Conservation (phyloP, 1,284 basidiomycete species). For the Schizophyllum amplum region DNA sequence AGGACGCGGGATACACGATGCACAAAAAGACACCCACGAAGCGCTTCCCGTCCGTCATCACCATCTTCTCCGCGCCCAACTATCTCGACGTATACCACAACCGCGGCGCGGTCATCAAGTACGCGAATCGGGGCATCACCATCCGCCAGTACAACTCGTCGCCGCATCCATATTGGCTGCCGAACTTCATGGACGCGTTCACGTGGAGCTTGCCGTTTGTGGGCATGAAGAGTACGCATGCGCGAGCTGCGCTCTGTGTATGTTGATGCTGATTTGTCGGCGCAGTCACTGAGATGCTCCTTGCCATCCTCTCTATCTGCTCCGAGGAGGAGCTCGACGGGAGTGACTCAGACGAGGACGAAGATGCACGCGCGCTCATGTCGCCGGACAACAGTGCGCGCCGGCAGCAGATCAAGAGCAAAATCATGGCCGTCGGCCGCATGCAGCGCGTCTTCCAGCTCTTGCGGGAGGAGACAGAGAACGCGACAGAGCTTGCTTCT, state of each 20-base stretch:
- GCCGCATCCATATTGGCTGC: constrained; percentile 87
- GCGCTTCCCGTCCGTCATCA: constrained; percentile 76
- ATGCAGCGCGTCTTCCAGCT: constrained; percentile 91
- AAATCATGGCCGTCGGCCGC: constrained; percentile 88
- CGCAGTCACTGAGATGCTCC: constrained; percentile 91
- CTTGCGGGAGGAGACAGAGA: constrained; percentile 90
- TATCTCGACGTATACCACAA: constrained; percentile 87
- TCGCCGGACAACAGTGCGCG: constrained; percentile 20
- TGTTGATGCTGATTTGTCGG: neutral
- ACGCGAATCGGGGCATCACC: constrained; percentile 97
- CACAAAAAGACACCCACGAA: constrained; percentile 31
- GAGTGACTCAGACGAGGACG: constrained; percentile 36
- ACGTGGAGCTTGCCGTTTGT: constrained; percentile 99
- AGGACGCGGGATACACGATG: constrained; percentile 71
- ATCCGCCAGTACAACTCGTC: constrained; percentile 95
- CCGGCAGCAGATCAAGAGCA: constrained; percentile 86
- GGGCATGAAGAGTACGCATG: constrained; percentile 81
- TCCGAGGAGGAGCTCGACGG: constrained; percentile 91
- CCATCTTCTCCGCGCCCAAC: constrained; percentile 83
- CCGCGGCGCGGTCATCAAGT: constrained; percentile 94
- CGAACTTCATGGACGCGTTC: constrained; percentile 99
- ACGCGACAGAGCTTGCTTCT: constrained; percentile 74
- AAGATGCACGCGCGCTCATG: constrained; percentile 23
- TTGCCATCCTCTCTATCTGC: constrained; percentile 91
- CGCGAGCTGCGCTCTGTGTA: neutral